phyloP scores from a whole-genome alignment of 257 asterid species.

The Salvia splendens region DNA sequence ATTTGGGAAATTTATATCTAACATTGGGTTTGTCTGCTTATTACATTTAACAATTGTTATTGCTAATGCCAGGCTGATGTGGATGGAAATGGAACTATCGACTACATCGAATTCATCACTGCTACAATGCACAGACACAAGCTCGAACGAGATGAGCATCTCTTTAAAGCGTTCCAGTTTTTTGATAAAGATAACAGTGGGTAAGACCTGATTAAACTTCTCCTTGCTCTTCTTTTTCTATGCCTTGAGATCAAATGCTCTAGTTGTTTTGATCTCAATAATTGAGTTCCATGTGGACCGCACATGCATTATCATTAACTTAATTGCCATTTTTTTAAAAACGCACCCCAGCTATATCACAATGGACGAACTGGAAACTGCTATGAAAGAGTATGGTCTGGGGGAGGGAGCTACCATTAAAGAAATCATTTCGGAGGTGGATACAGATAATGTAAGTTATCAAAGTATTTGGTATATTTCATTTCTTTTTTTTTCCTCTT shows the following conservation, averaged over 20 bases:
- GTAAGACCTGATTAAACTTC: constrained; percentile 34
- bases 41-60: constrained; percentile 14
- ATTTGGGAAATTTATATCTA: not conserved
- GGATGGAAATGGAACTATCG: constrained; percentile 63
- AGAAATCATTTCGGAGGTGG: constrained; percentile 85
- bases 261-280: not conserved
- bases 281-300: too few species aligned
- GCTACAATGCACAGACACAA: constrained; percentile 71
- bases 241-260: not conserved
- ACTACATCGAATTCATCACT: constrained; percentile 62
- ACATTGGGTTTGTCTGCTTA: not conserved
- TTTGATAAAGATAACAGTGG: constrained; percentile 67
- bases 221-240: not conserved
- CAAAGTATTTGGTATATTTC: not conserved
- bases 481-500: not conserved
- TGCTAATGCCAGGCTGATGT: constrained; percentile 54
- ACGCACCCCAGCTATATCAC: constrained; percentile 59
- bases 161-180: constrained; percentile 53
- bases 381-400: constrained; percentile 87
- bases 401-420: constrained; percentile 74
- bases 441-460: constrained; percentile 76
- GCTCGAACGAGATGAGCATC: constrained; percentile 63
- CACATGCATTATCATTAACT: too few species aligned
- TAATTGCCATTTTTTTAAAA: too few species aligned
- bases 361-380: constrained; percentile 72